Evolutionary conservation across 768 basidiomycete genomes (phyloP).

Genomic region (Trametes sanguinea): DNA sequence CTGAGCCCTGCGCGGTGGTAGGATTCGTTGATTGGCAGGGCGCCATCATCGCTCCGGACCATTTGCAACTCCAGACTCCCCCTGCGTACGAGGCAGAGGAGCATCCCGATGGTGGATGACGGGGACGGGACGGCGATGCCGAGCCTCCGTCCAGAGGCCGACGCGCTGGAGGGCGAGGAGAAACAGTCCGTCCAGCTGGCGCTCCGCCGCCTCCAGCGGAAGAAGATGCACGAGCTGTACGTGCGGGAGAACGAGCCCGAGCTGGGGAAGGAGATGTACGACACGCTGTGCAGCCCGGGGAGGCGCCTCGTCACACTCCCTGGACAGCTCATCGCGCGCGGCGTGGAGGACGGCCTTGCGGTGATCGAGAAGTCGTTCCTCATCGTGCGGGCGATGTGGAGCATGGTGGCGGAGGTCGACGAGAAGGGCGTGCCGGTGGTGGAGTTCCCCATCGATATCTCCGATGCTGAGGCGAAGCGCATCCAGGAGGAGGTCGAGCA

Average conservation of each 20-base stretch:
- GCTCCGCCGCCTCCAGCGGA: neutral
- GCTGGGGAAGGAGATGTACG: conserved; percentile 9
- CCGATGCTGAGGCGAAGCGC: neutral
- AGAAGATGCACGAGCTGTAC: conserved; percentile 8
- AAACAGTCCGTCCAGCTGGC: neutral
- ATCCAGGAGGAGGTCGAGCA: neutral
- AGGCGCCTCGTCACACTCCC: neutral
- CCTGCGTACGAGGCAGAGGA: neutral
- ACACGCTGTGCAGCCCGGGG: neutral
- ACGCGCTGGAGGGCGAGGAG: neutral
- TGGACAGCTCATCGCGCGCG: neutral
- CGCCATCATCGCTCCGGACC: neutral
- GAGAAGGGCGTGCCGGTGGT: neutral
- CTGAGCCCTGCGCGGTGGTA: conserved; percentile 5
- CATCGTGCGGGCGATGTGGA: neutral
- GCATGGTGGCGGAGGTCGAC: neutral
- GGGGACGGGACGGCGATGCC: neutral
- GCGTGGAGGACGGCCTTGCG: neutral
- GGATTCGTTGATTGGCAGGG: conserved; percentile 27
- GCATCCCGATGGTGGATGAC: neutral
- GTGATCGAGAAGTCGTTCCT: neutral
- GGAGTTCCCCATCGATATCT: conserved; percentile 3
- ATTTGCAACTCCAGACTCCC: neutral
- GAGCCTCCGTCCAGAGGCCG: neutral
- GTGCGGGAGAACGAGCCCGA: conserved; percentile 6